Conservation (phyloP, 306 rosid species). For the Glycine soja region DNA sequence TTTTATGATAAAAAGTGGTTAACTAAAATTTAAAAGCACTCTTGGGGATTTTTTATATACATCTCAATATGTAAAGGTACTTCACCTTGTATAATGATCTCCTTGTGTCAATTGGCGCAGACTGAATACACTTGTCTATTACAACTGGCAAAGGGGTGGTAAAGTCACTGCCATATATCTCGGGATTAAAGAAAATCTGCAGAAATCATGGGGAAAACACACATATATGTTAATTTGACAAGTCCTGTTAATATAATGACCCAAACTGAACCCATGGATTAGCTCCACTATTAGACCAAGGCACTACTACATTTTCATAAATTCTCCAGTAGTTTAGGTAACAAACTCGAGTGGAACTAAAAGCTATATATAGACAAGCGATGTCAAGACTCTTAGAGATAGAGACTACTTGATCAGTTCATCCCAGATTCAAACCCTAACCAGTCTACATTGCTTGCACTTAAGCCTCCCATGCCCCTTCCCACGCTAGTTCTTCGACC, state of each 20-base stretch:
- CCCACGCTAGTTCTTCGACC: conserved; percentile 7
- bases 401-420: conserved; percentile 25
- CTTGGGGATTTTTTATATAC: conserved; percentile 17
- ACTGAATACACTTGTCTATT: conserved; percentile 97
- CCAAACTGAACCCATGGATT: conserved; percentile 8
- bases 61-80: conserved; percentile 23
- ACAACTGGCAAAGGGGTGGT: conserved; percentile 87
- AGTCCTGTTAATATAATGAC: conserved; percentile 25
- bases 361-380: not conserved
- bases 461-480: conserved; percentile 13
- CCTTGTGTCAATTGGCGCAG: conserved; percentile 98
- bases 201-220: conserved; percentile 34
- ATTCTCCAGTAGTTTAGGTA: conserved; percentile 22
- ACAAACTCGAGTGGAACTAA: not conserved
- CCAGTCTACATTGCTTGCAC: not conserved
- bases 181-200: conserved; percentile 98
- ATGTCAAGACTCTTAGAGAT: conserved; percentile 29
- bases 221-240: conserved; percentile 17
- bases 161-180: conserved; percentile 84
- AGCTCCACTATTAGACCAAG: conserved; percentile 28
- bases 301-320: conserved; percentile 38
- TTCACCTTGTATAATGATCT: conserved; percentile 92
- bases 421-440: conserved; percentile 13
- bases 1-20: conserved; percentile 6
- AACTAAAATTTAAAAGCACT: conserved; percentile 14